phyloP scores from a whole-genome alignment of 768 basidiomycete genomes.

The Rhizopogon rudus region DNA sequence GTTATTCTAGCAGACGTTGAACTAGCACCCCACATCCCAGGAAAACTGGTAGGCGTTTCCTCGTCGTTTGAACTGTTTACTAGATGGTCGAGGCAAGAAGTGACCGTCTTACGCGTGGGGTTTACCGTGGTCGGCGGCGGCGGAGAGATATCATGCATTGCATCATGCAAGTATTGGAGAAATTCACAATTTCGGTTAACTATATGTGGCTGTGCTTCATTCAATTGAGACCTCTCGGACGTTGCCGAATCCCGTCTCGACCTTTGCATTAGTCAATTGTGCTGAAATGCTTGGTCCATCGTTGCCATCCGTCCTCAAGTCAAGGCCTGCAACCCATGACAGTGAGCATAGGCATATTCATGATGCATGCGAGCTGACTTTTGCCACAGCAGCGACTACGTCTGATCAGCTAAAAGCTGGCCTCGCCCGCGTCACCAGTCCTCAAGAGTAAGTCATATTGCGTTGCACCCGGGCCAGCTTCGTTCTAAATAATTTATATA shows the following conservation, averaged over 20 bases:
- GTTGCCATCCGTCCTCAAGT: slow-evolving; percentile 29
- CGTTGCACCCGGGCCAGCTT: neutral
- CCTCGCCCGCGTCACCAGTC: slow-evolving; percentile 58
- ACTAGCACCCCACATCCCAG: neutral
- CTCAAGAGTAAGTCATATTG: slow-evolving; percentile 50
- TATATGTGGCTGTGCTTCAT: neutral
- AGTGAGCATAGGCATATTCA: slow-evolving; percentile 10
- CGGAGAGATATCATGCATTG: neutral
- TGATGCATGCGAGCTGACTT: neutral
- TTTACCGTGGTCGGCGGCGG: neutral
- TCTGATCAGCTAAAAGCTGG: slow-evolving; percentile 47
- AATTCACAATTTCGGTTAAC: neutral
- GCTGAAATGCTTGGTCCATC: slow-evolving; percentile 19
- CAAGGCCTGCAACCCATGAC: slow-evolving; percentile 27
- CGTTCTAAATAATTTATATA: neutral
- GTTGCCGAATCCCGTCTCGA: too few relatives aligned
- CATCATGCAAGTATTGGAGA: neutral
- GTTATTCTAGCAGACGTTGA: neutral
- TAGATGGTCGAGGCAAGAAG: neutral
- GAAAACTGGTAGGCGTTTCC: neutral
- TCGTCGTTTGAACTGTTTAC: neutral
- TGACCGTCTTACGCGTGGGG: neutral
- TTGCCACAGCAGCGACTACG: slow-evolving; percentile 43
- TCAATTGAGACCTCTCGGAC: too few relatives aligned
- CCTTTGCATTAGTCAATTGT: too few relatives aligned